A percentile compares a stretch with the other conserved stretches of the same genome.
Conservation (phyloP, 768 basidiomycete genomes). For the Termitomyces sp. region DNA sequence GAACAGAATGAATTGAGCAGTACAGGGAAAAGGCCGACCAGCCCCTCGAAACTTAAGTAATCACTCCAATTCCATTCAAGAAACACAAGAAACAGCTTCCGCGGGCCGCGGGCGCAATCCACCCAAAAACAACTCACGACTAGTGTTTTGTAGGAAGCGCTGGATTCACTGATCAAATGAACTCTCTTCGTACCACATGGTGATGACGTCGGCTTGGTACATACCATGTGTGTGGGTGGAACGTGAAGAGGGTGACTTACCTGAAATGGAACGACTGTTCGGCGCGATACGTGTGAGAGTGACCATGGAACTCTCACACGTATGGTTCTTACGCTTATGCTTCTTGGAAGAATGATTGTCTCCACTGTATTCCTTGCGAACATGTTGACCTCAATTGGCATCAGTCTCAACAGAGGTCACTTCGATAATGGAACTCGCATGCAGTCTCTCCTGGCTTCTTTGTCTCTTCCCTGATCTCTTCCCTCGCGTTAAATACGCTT, state of each 20-base stretch:
- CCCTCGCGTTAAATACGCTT: conserved; percentile 5
- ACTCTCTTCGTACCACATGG: not conserved
- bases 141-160: not conserved
- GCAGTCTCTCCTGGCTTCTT: conserved; percentile 7
- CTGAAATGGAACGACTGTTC: not conserved
- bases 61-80: too few species aligned
- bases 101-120: too few species aligned
- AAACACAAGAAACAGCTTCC: too few species aligned
- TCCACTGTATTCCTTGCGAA: not conserved
- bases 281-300: not conserved
- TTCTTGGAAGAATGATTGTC: not conserved
- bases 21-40: too few species aligned
- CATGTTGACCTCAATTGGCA: not conserved
- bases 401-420: not conserved
- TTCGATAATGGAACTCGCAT: conserved; percentile 12
- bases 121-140: too few species aligned
- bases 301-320: not conserved
- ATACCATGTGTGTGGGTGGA: not conserved
- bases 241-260: not conserved
- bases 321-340: not conserved
- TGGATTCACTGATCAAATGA: not conserved
- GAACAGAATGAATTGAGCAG: too few species aligned
- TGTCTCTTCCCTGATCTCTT: not conserved
- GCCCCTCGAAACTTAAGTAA: too few species aligned
- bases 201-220: not conserved